These are phyloP conservation scores for Entomortierella lignicola DNA, from an alignment of 192 early-diverging fungal species.

Conservation along the genomic window DNA sequence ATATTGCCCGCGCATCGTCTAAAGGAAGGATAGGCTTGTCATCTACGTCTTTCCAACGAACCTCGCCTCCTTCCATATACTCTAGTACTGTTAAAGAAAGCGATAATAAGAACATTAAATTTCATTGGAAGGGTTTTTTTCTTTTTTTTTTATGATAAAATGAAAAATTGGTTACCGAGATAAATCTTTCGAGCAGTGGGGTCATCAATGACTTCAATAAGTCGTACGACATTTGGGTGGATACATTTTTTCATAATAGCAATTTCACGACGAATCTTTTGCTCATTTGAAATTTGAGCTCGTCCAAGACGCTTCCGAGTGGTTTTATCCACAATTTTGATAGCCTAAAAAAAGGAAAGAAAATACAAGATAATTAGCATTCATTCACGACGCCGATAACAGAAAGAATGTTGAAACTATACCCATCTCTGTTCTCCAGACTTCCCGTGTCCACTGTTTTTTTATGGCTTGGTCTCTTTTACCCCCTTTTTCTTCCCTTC, in stretches of 20 bases:
- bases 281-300: conserved; percentile 62
- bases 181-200: conserved; percentile 92
- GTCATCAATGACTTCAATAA: conserved; percentile 97
- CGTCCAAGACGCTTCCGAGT: conserved; percentile 53
- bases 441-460: neutral
- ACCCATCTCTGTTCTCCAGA: neutral
- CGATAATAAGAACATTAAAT: neutral
- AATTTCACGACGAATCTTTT: conserved; percentile 95
- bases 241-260: conserved; percentile 96
- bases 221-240: conserved; percentile 91
- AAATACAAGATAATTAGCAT: conserved; percentile 12
- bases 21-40: conserved; percentile 72
- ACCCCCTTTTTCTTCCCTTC: neutral
- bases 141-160: neutral
- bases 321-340: conserved; percentile 59
- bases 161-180: conserved; percentile 65
- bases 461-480: neutral
- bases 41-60: conserved; percentile 82
- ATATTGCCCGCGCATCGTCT: conserved; percentile 79
- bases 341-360: conserved; percentile 39
- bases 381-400: neutral
- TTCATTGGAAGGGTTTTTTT: neutral
- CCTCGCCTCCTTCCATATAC: conserved; percentile 93
- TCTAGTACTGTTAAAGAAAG: conserved; percentile 73
- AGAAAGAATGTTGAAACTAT: neutral